A percentile compares a stretch with the other conserved stretches of the same genome.
Conservation (phyloP, 805 yeast species). For the Yarrowia osloensis region DNA sequence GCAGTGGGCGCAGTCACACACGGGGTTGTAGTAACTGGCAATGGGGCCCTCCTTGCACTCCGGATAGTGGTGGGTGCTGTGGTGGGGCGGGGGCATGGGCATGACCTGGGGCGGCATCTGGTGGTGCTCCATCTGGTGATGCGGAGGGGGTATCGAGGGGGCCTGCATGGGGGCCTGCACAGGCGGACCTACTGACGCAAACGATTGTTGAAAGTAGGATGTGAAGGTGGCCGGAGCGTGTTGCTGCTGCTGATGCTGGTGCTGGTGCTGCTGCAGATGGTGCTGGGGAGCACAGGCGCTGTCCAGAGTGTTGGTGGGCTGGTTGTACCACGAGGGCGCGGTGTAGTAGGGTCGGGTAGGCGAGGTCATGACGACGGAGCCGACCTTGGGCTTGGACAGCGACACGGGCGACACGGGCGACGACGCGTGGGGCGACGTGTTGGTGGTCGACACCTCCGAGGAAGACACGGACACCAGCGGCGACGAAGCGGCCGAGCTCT, state of each 20-base stretch:
- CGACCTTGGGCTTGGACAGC: slow-evolving; percentile 24
- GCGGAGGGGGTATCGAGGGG: slow-evolving; percentile 10
- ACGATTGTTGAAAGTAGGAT: slow-evolving; percentile 37
- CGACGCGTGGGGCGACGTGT: slow-evolving; percentile 21
- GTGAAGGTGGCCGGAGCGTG: slow-evolving; percentile 9
- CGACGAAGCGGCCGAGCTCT: slow-evolving; percentile 19
- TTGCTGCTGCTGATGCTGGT: neutral
- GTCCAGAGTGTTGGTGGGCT: neutral
- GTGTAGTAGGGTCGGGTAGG: slow-evolving; percentile 36
- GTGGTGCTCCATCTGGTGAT: neutral
- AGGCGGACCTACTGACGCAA: slow-evolving; percentile 31
- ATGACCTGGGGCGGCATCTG: slow-evolving; percentile 1
- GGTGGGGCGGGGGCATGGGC: slow-evolving; percentile 15
- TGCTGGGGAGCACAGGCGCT: neutral
- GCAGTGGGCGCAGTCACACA: slow-evolving; percentile 27
- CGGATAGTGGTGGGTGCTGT: neutral
- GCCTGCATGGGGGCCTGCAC: slow-evolving; percentile 14
- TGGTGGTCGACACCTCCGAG: slow-evolving; percentile 15
- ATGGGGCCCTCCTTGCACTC: slow-evolving; percentile 30
- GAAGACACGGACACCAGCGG: neutral
- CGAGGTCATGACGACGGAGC: slow-evolving; percentile 7
- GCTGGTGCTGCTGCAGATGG: neutral
- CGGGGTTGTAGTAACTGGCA: slow-evolving; percentile 22
- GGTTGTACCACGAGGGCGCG: slow-evolving; percentile 38
- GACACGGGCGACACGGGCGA: slow-evolving; percentile 27